A percentile compares a stretch with the other conserved stretches of the same genome.
phyloP scores from a whole-genome alignment of 495 filamentous ascomycete genomes.

The Penicillium canariense region DNA sequence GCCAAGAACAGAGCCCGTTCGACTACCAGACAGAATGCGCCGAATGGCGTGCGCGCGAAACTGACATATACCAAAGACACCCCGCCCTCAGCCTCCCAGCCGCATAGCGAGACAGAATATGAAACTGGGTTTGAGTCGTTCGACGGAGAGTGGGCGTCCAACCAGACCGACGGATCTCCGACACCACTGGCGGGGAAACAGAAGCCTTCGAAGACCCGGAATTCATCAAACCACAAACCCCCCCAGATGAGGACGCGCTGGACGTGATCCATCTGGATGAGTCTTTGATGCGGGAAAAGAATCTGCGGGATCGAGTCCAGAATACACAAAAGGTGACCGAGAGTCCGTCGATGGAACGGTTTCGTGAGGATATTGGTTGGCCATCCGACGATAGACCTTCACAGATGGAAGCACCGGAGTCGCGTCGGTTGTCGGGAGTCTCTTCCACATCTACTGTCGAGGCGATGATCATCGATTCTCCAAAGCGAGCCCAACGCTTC shows the following conservation, averaged over 20 bases:
- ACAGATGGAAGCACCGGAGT: conserved; percentile 34
- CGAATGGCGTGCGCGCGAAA: conserved; percentile 9
- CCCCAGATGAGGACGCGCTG: conserved; percentile 8
- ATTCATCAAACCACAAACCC: background rate
- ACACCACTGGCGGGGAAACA: conserved; percentile 18
- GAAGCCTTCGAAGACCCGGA: conserved; percentile 6
- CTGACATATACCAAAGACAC: conserved; percentile 13
- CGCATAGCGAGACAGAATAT: conserved; percentile 21
- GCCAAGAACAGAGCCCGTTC: conserved; percentile 28
- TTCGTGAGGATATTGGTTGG: conserved; percentile 45
- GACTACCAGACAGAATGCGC: conserved; percentile 13
- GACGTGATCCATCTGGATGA: conserved; percentile 25
- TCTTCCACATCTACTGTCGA: conserved; percentile 71
- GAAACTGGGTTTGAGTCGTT: conserved; percentile 28
- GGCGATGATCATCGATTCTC: conserved; percentile 64
- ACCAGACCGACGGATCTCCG: conserved; percentile 16
- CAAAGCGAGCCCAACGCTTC: conserved; percentile 47
- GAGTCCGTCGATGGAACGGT: conserved; percentile 37
- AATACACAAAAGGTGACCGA: conserved; percentile 22
- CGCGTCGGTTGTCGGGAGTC: conserved; percentile 54
- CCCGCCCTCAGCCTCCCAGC: conserved; percentile 14
- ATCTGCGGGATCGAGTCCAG: conserved; percentile 35
- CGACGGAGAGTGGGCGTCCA: conserved; percentile 24
- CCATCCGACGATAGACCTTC: conserved; percentile 30
- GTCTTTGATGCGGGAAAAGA: conserved; percentile 32